Evolutionary conservation across 139 green algal species (phyloP), one percentile per base, ranked within the genome.

Genomic region (Nannochloris sp.): DNA sequence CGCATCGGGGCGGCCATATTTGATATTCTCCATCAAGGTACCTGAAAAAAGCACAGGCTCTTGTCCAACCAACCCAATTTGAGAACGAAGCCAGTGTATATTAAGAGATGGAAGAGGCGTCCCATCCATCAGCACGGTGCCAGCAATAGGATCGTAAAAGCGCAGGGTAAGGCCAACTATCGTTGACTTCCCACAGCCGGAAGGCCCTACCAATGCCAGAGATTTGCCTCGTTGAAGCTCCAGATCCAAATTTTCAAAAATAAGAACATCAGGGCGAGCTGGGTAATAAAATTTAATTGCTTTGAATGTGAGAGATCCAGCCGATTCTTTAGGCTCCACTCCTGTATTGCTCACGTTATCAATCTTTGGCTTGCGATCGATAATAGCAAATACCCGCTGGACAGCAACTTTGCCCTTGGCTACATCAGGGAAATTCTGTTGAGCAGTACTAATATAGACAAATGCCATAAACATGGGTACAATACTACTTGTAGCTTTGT

Each of bases 111-210:
- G 45, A 2, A 96, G 60, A 69, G 96, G 82, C 14, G 54, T 37
- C 33, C 87, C 90, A 54, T 95, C 86, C 27, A 98, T 72, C 42
- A 84, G 31, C 37, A 67, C 54, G 46, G 42, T n/a, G 10, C 83
- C 81, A 1, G 31, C 37, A 27, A 67, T 37, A 2, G 77, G 78
- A 51, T 88, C 75, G 67, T 96, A 96, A 70, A 96, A 96, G 44
- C 90, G 78, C 73, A 93, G 77, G 6, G 95, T 67, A 4, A 96
- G 84, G 0, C 72, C 66, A 4, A 97, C 71, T 7, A 96, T 83
- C 12, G 91, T 98, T 42, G 67, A 87, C 81, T 98, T 98, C 74
- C 90, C 92, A 42, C 76, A 90, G 64, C 93, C 92, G 24, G 67
- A 86, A 74, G 89, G 78, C 3, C 93, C 93, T 31, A 97, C 90